These are phyloP conservation scores for Yamagishiella unicocca DNA, from an alignment of 139 green algal species.

Conservation along the genomic window DNA sequence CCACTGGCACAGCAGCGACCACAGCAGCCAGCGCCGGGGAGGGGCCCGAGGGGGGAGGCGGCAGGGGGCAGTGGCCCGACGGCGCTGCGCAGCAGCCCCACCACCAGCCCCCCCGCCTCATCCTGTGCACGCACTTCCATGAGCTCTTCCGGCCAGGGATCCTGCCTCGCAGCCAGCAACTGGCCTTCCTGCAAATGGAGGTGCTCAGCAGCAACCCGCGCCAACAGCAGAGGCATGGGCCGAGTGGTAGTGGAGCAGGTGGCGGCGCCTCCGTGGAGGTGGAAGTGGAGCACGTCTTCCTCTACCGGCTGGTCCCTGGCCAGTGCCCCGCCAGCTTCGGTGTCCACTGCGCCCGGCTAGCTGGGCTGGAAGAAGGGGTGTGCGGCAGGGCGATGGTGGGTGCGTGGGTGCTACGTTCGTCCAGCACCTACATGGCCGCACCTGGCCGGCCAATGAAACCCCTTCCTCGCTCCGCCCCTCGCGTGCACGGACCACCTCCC, in stretches of 20 bases:
- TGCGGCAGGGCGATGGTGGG: conserved; percentile 2
- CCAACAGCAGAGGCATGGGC: background rate
- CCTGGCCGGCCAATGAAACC: too few species aligned
- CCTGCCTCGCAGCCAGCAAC: conserved; percentile 51
- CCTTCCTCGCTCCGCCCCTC: too few species aligned
- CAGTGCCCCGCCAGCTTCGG: conserved; percentile 77
- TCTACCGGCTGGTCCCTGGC: conserved; percentile 82
- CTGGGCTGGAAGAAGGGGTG: conserved; percentile 36
- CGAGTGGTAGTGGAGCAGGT: background rate
- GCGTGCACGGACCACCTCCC: too few species aligned
- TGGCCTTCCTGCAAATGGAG: conserved; percentile 83
- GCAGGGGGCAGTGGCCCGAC: background rate
- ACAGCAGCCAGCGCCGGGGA: background rate
- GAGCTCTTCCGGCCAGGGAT: conserved; percentile 65
- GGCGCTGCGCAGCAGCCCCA: background rate
- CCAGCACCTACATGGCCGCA: too few species aligned
- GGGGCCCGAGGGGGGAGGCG: too few species aligned
- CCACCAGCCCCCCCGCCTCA: conserved; percentile 60
- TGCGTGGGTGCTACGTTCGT: background rate
- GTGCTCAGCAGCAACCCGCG: conserved; percentile 53
- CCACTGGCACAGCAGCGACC: background rate
- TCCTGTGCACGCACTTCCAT: conserved; percentile 88
- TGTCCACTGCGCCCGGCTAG: conserved; percentile 60
- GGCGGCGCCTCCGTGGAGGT: background rate
- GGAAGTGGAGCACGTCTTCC: conserved; percentile 71